Percentiles rank a stretch among this genome's conserved stretches.
Conservation (phyloP, 495 filamentous ascomycete genomes). For the Entonaema liquescens region DNA sequence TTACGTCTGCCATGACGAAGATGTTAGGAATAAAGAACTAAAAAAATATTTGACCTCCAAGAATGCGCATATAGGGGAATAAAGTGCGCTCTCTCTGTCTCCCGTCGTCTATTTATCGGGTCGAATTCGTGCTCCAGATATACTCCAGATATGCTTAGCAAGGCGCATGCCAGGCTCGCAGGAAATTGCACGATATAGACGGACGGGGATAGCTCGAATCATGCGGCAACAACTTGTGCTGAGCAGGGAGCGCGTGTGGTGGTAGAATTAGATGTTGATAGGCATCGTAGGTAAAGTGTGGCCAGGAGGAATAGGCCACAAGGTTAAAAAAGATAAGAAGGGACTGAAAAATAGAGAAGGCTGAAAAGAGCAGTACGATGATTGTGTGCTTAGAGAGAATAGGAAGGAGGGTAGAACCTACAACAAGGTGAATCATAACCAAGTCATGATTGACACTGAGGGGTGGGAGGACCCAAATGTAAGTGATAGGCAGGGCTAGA, state of each 20-base stretch:
- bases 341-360: not conserved
- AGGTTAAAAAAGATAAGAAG: not conserved
- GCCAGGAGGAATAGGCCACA: constrained; percentile 2
- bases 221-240: constrained; percentile 27
- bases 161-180: constrained; percentile 19
- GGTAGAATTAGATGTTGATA: constrained; percentile 8
- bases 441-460: constrained; percentile 35
- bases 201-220: constrained; percentile 18
- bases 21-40: constrained; percentile 38
- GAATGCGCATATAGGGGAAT: constrained; percentile 17
- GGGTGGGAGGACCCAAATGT: constrained; percentile 31
- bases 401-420: constrained; percentile 29
- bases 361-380: constrained; percentile 23
- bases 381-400: constrained; percentile 7
- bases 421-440: constrained; percentile 41
- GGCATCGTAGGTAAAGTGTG: constrained; percentile 24
- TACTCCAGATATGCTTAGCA: constrained; percentile 20
- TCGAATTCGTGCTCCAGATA: constrained; percentile 8
- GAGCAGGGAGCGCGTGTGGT: constrained; percentile 20
- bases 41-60: constrained; percentile 25
- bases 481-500: constrained; percentile 1
- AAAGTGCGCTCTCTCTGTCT: not conserved
- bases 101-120: constrained; percentile 12
- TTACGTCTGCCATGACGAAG: constrained; percentile 37
- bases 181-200: constrained; percentile 15